These are phyloP conservation scores for Paramecium caudatum DNA, from an alignment of 73 alveolate genomes.

Conservation along the genomic window DNA sequence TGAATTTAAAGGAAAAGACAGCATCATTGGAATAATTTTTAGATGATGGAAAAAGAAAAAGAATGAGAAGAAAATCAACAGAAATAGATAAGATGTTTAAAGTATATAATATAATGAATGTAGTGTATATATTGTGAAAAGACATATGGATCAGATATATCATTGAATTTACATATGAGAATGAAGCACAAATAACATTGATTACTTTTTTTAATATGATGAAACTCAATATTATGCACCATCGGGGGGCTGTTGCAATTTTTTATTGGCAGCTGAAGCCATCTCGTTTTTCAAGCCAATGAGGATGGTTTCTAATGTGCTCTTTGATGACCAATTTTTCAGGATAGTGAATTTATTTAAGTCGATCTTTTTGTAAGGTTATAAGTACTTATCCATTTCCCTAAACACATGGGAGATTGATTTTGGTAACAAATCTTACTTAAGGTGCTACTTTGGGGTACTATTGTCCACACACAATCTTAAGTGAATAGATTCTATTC, in stretches of 20 bases:
- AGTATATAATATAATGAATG: too few species aligned
- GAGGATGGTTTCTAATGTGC: slow-evolving; percentile 81
- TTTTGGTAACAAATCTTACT: slow-evolving; percentile 87
- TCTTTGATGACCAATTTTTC: slow-evolving; percentile 78
- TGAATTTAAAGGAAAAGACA: not conserved
- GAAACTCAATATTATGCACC: slow-evolving; percentile 78
- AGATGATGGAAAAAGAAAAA: not conserved
- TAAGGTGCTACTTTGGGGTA: slow-evolving; percentile 95
- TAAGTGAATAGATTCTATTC: slow-evolving; percentile 90
- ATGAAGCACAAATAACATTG: slow-evolving; percentile 49
- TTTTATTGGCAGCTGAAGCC: slow-evolving; percentile 83
- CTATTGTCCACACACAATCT: slow-evolving; percentile 90
- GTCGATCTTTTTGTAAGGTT: slow-evolving; percentile 72
- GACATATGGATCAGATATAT: slow-evolving; percentile 59
- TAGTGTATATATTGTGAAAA: slow-evolving; percentile 34
- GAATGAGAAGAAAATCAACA: slow-evolving; percentile 22
- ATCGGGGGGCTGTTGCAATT: slow-evolving; percentile 87
- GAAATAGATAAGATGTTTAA: slow-evolving; percentile 24
- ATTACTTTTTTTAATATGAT: not conserved
- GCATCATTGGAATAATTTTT: not conserved
- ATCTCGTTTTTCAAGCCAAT: slow-evolving; percentile 87
- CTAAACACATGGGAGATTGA: slow-evolving; percentile 92
- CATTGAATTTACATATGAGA: slow-evolving; percentile 71
- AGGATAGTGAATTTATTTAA: slow-evolving; percentile 80
- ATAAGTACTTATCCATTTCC: not conserved